Base-by-base conservation (phyloP, 2,329 filamentous ascomycete genomes). In the Thelonectria olida region DNA sequence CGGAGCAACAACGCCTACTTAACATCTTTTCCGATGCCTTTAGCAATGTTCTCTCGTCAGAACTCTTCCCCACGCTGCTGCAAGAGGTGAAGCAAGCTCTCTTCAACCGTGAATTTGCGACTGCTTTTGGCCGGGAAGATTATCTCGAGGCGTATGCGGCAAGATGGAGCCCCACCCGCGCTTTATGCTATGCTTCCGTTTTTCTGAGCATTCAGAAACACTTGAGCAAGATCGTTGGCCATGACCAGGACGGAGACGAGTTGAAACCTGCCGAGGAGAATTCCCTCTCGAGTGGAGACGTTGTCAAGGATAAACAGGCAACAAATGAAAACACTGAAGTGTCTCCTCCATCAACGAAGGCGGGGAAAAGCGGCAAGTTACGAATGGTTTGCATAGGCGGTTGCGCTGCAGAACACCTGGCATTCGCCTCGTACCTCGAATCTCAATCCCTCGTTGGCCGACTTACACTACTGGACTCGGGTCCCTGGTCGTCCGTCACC, bases 131-230 rank as follows among this genome's bases (percentile, higher is more conserved):
- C 1, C 83, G 83, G 45, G 83, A 87, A 56, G 87, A 90, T 44
- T 86, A 90, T 69, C 84, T 97, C 17, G 87, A 91, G 62, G 92
- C 91, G 9, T 99, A 99, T 80, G 92, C 93, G 8, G 87, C 92
- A 54, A 82, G 96, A 69, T 99, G 95, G 94, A 97, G 93, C 76
- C 92, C 95, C 2, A 91, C 91, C 53, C 84, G 96, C 54, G 91
- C 93, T 0, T 79, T 98, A 53, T 92, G 90, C 64, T 98, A 98
- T 78, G 82, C 88, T n/a, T 73, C 78, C 3, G 77, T 89, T n/a
- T 75, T 90, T 36, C 61, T 76, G 49, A 72, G 71, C 7, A 72
- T 86, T 12, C 61, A 65, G 9, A 60, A 65, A 1, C 67, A 82
- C 25, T 63, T 83, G 2, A 67, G 74, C 23, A 61, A 56, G 25